Base-by-base conservation (phyloP, 2,329 filamentous ascomycete species). In the Acarospora socialis region DNA sequence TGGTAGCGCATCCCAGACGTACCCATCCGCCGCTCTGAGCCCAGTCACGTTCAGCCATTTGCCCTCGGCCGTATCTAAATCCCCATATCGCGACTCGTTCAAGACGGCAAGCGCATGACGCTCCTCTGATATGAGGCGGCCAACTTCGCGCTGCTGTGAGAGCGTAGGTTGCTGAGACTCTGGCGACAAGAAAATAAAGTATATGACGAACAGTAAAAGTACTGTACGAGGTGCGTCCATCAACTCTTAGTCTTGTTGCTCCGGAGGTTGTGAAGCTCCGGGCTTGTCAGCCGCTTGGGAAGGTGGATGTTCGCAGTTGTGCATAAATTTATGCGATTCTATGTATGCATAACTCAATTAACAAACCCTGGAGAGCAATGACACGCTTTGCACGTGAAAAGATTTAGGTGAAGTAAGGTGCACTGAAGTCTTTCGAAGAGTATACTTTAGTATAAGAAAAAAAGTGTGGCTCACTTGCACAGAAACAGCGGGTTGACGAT, bases 1-100 rank as follows among this genome's bases (percentile, higher is more conserved):
- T 0, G 62, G 61, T 14, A 94, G 60, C 35, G 83, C 65, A 20
- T 76, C 68, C 86, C 86, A 94, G 2, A 72, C 77, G 53, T 81
- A 82, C 4, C 69, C 73, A 55, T 92, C 80, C 13, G 73, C 67
- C 28, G 72, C 60, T 29, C 79, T 70, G 39, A 92, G 75, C 1
- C 87, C 87, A 2, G 81, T 81, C 31, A 93, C 60, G 44, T 83
- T 82, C 37, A 84, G 56, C 64, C 60, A 69, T 41, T 51, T 59
- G 37, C 60, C 49, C 7, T 55, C 48, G 18, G 38, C 39, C 13
- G 59, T 51, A 45, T 63, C 52, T 22, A 73, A 63, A 32, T 68
- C 62, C 21, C 65, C 66, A 51, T 67, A 69, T 4, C 50, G 52
- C 5, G 66, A 64, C 34, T 57, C 59, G 30, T 63, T 63, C 21